Conservation (phyloP, 2,329 filamentous ascomycete genomes). For the Drechslera avenae region DNA sequence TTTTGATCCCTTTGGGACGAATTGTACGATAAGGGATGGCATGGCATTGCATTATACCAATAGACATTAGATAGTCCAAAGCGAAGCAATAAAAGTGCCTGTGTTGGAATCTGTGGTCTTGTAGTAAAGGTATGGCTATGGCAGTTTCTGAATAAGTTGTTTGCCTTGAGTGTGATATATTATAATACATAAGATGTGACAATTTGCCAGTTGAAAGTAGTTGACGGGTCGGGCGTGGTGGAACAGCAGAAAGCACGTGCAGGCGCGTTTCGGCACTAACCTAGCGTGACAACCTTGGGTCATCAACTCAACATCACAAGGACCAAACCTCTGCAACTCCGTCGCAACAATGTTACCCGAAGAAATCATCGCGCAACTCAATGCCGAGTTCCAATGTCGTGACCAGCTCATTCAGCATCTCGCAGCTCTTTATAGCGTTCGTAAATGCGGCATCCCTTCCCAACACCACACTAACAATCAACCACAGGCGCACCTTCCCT, state of each 20-base stretch:
- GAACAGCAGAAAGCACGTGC: too few relatives aligned
- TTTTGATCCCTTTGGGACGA: slow-evolving; percentile 3
- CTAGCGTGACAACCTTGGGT: too few relatives aligned
- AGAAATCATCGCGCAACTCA: slow-evolving; percentile 44
- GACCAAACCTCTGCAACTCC: background rate
- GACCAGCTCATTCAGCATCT: slow-evolving; percentile 56
- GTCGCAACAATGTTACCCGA: slow-evolving; percentile 45
- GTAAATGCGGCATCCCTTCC: slow-evolving; percentile 3
- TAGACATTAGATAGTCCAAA: too few relatives aligned
- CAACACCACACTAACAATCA: slow-evolving; percentile 20
- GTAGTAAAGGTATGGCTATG: too few relatives aligned
- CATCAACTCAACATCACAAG: background rate
- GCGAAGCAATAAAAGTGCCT: too few relatives aligned
- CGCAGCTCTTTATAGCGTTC: slow-evolving; percentile 52
- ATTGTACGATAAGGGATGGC: background rate
- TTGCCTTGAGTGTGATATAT: too few relatives aligned
- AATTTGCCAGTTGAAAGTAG: too few relatives aligned
- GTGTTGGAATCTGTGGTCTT: too few relatives aligned
- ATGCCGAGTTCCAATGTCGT: slow-evolving; percentile 49
- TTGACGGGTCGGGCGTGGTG: too few relatives aligned
- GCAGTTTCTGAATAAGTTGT: too few relatives aligned
- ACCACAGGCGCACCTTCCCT: slow-evolving; percentile 66
- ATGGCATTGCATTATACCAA: background rate
- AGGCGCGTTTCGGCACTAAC: too few relatives aligned
- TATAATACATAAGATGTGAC: too few relatives aligned